Conservation (phyloP, 169 alveolate species). For the Plasmodium gaboni region DNA sequence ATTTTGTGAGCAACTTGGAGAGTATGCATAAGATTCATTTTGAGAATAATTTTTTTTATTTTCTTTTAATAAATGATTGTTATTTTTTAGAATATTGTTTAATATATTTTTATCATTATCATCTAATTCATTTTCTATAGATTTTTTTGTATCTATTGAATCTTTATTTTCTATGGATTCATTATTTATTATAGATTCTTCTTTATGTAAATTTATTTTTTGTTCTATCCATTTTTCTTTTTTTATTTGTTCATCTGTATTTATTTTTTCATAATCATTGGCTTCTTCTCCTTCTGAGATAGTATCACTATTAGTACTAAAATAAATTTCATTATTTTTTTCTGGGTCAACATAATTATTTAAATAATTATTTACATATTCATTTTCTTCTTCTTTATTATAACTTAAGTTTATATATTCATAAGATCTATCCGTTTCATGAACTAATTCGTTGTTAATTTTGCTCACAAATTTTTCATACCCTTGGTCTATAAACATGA, state of each 20-base stretch:
- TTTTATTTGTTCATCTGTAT: neutral
- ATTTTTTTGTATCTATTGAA: slow-evolving; percentile 8
- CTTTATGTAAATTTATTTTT: neutral
- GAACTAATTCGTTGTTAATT: slow-evolving; percentile 38
- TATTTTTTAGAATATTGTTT: slow-evolving; percentile 23
- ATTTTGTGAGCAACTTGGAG: no score
- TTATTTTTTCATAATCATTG: neutral
- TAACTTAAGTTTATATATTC: slow-evolving; percentile 47
- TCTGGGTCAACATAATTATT: neutral
- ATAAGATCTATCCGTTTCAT: slow-evolving; percentile 35
- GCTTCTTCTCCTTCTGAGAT: slow-evolving; percentile 8
- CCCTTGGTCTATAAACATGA: slow-evolving; percentile 45
- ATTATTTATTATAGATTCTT: neutral
- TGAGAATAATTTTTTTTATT: neutral
- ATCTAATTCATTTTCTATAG: slow-evolving; percentile 5
- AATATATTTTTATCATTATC: slow-evolving; percentile 28
- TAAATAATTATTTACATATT: neutral
- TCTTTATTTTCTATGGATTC: neutral
- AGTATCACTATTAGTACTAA: slow-evolving; percentile 26
- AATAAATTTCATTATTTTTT: neutral
- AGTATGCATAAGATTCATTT: no score
- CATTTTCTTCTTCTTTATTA: slow-evolving; percentile 34
- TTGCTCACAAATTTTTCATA: slow-evolving; percentile 42
- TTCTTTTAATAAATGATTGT: slow-evolving; percentile 11
- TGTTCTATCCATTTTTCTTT: neutral